A percentile compares a stretch with the other conserved stretches of the same genome.
phyloP scores from a whole-genome alignment of 1,139 yeast genomes.

The Blastobotrys capitulatus region DNA sequence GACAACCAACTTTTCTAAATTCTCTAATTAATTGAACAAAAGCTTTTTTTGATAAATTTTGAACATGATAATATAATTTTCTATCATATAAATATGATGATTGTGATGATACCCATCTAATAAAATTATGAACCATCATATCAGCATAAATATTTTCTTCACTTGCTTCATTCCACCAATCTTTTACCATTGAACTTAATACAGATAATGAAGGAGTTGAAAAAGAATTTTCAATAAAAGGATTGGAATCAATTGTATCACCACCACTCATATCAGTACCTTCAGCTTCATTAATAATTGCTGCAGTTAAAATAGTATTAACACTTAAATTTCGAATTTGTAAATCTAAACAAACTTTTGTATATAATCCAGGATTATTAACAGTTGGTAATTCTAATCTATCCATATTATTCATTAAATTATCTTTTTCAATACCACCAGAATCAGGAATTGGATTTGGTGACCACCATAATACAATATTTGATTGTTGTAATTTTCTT shows the following conservation, averaged over 20 bases:
- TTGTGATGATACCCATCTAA: constrained; percentile 81
- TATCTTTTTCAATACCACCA: constrained; percentile 77
- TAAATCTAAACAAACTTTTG: constrained; percentile 73
- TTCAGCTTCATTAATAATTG: constrained; percentile 82
- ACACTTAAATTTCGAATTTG: constrained; percentile 74
- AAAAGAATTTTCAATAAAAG: constrained; percentile 54
- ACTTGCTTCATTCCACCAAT: constrained; percentile 94
- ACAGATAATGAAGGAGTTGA: constrained; percentile 70
- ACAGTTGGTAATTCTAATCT: constrained; percentile 64
- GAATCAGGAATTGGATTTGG: constrained; percentile 73
- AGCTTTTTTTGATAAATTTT: constrained; percentile 79
- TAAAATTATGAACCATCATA: constrained; percentile 73
- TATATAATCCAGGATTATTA: constrained; percentile 76
- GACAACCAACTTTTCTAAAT: constrained; percentile 70
- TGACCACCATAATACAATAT: constrained; percentile 92
- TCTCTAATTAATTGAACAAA: constrained; percentile 77
- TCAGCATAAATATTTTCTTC: constrained; percentile 70
- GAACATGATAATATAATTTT: constrained; percentile 78
- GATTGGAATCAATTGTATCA: constrained; percentile 22
- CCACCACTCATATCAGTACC: constrained; percentile 63
- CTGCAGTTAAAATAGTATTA: constrained; percentile 79
- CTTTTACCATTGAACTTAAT: constrained; percentile 68
- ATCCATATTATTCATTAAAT: constrained; percentile 44
- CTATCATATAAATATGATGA: constrained; percentile 72
- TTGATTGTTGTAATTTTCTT: constrained; percentile 57